Conservation (phyloP, 306 rosid genomes). For the Ceratonia siliqua region DNA sequence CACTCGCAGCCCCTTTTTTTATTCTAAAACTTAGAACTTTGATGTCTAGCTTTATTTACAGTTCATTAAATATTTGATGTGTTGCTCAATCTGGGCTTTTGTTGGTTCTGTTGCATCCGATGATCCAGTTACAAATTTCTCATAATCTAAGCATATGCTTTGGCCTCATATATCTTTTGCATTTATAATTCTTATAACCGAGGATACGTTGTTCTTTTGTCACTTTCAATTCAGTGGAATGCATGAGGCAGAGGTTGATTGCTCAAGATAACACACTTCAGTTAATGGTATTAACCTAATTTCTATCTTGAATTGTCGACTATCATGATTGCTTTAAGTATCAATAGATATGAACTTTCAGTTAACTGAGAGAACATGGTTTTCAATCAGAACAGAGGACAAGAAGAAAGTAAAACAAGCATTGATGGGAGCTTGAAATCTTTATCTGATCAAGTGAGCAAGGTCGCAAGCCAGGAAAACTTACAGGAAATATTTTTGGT, state of each 20-base stretch:
- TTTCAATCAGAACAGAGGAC: conserved; percentile 73
- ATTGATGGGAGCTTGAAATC: conserved; percentile 68
- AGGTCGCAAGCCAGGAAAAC: conserved; percentile 51
- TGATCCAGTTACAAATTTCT: conserved; percentile 2
- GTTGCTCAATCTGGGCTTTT: not conserved
- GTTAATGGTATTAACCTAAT: conserved; percentile 58
- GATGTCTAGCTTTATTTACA: not conserved
- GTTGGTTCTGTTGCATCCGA: not conserved
- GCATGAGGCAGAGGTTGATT: conserved; percentile 69
- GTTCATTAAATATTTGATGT: not conserved
- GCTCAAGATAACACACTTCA: conserved; percentile 70
- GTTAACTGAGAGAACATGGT: conserved; percentile 29
- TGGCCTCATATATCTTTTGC: not conserved
- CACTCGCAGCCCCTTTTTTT: conserved; percentile 1
- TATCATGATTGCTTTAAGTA: conserved; percentile 30
- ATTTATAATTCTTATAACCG: conserved; percentile 8
- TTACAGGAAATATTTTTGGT: conserved; percentile 59
- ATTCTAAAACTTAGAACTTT: not conserved
- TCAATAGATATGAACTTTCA: conserved; percentile 32
- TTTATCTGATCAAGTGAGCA: conserved; percentile 60
- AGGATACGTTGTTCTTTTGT: conserved; percentile 25
- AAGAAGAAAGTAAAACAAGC: conserved; percentile 71
- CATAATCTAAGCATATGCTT: conserved; percentile 5
- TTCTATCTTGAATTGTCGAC: conserved; percentile 28
- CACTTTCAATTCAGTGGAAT: conserved; percentile 60